Percentiles rank a stretch among this genome's conserved stretches.
Conservation (phyloP, 2,329 filamentous ascomycete species). For the Nemania abortiva region DNA sequence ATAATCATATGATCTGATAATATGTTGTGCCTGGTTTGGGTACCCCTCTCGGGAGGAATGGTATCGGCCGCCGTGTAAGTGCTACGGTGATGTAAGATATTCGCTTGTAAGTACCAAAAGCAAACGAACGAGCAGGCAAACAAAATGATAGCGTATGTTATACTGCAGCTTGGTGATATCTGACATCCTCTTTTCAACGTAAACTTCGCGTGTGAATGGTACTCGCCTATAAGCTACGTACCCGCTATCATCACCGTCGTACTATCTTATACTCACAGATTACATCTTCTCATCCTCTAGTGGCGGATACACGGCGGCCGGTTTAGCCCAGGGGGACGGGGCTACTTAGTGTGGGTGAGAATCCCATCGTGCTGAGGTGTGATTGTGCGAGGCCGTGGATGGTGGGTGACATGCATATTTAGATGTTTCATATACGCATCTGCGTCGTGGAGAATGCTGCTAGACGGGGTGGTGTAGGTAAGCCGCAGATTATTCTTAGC, state of each 20-base stretch:
- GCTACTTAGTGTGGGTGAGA: neutral
- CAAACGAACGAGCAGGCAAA: neutral
- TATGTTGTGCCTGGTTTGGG: neutral
- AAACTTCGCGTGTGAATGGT: neutral
- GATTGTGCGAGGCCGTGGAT: constrained; percentile 11
- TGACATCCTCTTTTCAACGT: neutral
- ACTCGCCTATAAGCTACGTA: constrained; percentile 12
- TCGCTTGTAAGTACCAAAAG: neutral
- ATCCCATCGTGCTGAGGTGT: constrained; percentile 4
- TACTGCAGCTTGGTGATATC: neutral
- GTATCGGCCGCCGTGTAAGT: neutral
- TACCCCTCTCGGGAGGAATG: neutral
- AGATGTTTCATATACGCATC: constrained; percentile 31
- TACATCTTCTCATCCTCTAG: neutral
- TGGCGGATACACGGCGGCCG: constrained; percentile 7
- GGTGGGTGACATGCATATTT: constrained; percentile 34
- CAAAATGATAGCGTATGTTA: neutral
- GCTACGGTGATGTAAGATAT: neutral
- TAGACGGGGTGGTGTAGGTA: neutral
- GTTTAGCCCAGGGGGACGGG: constrained; percentile 14
- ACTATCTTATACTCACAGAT: neutral
- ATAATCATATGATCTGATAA: neutral
- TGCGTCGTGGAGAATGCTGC: constrained; percentile 14
- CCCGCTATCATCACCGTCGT: constrained; percentile 12
- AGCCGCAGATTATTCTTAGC: constrained; percentile 35